Evolutionary conservation across 345 rosid genomes (phyloP).

Genomic region (Eucalyptus lansdowneana): DNA sequence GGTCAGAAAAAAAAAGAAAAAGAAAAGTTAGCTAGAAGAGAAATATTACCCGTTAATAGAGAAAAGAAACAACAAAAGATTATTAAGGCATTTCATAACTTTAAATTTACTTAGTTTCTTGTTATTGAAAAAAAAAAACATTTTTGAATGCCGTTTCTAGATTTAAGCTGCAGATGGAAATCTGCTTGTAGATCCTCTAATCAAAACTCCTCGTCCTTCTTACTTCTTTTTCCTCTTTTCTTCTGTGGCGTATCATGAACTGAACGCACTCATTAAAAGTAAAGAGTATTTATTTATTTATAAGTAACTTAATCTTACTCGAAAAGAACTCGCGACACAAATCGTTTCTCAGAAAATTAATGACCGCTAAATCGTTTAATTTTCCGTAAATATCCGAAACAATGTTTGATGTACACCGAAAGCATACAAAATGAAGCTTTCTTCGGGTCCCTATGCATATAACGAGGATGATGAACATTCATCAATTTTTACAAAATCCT

Average conservation of each 20-base stretch:
- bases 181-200: background rate
- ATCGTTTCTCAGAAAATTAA: background rate
- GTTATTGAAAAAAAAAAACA: background rate
- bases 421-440: background rate
- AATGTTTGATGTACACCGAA: background rate
- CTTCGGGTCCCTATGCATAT: background rate
- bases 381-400: background rate
- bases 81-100: background rate
- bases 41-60: background rate
- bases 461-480: background rate
- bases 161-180: background rate
- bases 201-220: background rate
- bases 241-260: background rate
- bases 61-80: background rate
- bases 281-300: background rate
- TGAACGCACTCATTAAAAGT: background rate
- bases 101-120: background rate
- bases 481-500: background rate
- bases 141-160: background rate
- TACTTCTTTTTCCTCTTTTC: background rate
- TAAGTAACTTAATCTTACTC: background rate
- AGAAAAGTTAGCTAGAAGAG: background rate
- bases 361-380: background rate
- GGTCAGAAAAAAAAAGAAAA: no score
- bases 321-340: rapidly evolving